phyloP scores from a whole-genome alignment of 495 filamentous ascomycete genomes.

The Penicillium fimorum region DNA sequence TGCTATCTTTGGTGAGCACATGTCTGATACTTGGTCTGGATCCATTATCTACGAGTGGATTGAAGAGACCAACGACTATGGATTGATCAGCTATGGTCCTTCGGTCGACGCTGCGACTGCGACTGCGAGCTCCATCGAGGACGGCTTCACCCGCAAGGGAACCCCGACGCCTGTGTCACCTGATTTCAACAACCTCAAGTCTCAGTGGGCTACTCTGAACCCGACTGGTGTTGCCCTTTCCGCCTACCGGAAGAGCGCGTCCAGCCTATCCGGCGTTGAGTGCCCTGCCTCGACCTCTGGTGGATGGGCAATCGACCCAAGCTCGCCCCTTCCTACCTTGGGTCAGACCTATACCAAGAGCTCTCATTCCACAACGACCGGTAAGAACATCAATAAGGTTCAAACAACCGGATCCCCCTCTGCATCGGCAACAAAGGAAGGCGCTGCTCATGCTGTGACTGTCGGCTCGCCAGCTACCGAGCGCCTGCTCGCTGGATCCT shows the following conservation, averaged over 20 bases:
- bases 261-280: conserved; percentile 50
- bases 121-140: conserved; percentile 49
- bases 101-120: conserved; percentile 32
- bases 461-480: conserved; percentile 21
- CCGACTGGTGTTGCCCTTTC: conserved; percentile 65
- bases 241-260: conserved; percentile 60
- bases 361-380: conserved; percentile 5
- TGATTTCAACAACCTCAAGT: conserved; percentile 75
- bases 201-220: conserved; percentile 69
- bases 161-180: conserved; percentile 71
- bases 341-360: conserved; percentile 42
- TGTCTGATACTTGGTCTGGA: conserved; percentile 76
- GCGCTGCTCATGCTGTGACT: conserved; percentile 19
- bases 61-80: conserved; percentile 80
- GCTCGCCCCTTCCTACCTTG: conserved; percentile 65
- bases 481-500: conserved; percentile 23
- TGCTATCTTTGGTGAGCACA: conserved; percentile 70
- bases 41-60: conserved; percentile 91
- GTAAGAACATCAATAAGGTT: not conserved
- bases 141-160: conserved; percentile 67
- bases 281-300: conserved; percentile 70
- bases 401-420: conserved; percentile 15
- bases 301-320: conserved; percentile 71
- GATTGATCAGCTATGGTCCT: conserved; percentile 74
- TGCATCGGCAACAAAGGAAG: conserved; percentile 20